Conservation (phyloP, 768 basidiomycete species). For the Rhodotorula babjevae region DNA sequence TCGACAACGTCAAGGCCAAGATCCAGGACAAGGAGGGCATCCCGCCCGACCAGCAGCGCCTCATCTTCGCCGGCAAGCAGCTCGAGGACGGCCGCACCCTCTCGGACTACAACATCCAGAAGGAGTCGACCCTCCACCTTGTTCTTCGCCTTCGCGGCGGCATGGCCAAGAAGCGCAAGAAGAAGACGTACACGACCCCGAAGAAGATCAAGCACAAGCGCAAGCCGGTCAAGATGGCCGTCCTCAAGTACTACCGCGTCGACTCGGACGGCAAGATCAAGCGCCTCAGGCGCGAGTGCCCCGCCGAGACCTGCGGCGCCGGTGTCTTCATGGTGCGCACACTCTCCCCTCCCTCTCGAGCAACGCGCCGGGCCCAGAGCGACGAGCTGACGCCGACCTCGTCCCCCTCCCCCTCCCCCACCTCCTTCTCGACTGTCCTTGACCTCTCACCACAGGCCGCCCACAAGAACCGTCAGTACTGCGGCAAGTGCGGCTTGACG, state of each 20-base stretch:
- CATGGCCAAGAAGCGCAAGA: conserved; percentile 99
- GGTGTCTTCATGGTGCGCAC: conserved; percentile 58
- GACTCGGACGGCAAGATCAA: conserved; percentile 70
- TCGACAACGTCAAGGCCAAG: conserved; percentile 90
- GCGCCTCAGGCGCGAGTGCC: conserved; percentile 94
- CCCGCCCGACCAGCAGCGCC: conserved; percentile 87
- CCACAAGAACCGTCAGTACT: conserved; percentile 17
- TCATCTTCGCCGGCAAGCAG: conserved; percentile 99
- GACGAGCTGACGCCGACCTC: too few relatives aligned
- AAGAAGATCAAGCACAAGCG: conserved; percentile 77
- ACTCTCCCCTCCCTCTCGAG: too few relatives aligned
- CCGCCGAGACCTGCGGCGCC: conserved; percentile 56
- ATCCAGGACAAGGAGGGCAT: conserved; percentile 94
- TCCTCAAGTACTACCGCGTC: conserved; percentile 99
- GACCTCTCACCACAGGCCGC: neutral
- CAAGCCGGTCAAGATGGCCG: conserved; percentile 99
- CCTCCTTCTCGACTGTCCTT: too few relatives aligned
- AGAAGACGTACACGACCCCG: conserved; percentile 49
- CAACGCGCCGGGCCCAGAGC: too few relatives aligned
- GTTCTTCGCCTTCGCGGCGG: conserved; percentile 98
- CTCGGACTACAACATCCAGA: conserved; percentile 95
- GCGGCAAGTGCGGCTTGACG: conserved; percentile 32
- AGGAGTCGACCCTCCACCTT: conserved; percentile 96
- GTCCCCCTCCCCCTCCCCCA: neutral
- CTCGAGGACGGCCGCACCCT: conserved; percentile 97